These are phyloP conservation scores for Hemileia vastatrix DNA, from an alignment of 1,284 basidiomycete genomes.

Conservation along the genomic window DNA sequence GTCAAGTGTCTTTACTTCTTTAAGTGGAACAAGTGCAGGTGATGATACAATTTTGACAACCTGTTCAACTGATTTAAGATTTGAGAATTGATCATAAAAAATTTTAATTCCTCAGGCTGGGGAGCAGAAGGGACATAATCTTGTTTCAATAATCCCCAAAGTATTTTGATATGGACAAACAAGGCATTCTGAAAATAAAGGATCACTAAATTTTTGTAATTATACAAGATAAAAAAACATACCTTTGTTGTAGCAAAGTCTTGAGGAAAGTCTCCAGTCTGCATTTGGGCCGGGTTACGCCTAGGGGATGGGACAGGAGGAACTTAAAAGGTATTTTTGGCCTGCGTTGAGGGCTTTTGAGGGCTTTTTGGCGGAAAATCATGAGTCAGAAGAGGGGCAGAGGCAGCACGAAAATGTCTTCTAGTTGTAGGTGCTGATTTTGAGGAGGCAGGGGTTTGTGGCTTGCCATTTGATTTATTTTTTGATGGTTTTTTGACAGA, in stretches of 20 bases:
- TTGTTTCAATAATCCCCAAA: constrained; percentile 15
- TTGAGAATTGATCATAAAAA: constrained; percentile 3
- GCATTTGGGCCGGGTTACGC: not conserved
- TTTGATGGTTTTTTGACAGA: too few relatives aligned
- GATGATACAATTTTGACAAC: not conserved
- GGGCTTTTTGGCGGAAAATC: too few relatives aligned
- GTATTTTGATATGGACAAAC: constrained; percentile 18
- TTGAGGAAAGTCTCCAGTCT: not conserved
- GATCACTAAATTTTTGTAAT: too few relatives aligned
- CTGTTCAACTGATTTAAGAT: not conserved
- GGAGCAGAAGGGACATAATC: constrained; percentile 6
- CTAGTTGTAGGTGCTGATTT: too few relatives aligned
- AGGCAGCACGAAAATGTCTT: too few relatives aligned
- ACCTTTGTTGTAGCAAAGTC: constrained; percentile 1
- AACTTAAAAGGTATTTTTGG: too few relatives aligned
- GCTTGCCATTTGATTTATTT: too few relatives aligned
- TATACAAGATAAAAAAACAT: not conserved
- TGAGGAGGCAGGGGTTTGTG: too few relatives aligned
- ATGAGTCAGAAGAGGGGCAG: too few relatives aligned
- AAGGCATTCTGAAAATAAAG: constrained; percentile 7
- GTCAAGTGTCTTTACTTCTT: not conserved
- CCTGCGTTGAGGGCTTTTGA: too few relatives aligned
- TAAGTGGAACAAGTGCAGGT: too few relatives aligned
- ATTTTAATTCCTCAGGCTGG: not conserved
- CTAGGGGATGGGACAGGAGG: not conserved